Evolutionary conservation across 2,329 filamentous ascomycete species (phyloP).

Genomic region (Mycogone perniciosa): DNA sequence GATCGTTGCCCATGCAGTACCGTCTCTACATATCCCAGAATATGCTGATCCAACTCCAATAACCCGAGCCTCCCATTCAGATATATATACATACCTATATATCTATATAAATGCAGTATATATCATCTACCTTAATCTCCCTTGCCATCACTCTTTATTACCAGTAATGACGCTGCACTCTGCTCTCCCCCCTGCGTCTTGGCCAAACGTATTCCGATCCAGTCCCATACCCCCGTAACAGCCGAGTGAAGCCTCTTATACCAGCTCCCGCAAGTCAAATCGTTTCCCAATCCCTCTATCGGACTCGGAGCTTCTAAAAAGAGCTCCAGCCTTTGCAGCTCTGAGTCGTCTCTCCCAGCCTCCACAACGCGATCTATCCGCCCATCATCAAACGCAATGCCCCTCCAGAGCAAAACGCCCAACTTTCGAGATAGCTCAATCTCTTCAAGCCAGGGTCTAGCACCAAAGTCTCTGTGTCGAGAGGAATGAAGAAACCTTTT

Average conservation of each 20-base stretch:
- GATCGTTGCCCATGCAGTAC: too few relatives aligned
- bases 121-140: too few relatives aligned
- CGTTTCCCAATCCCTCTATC: background rate
- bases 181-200: background rate
- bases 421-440: constrained; percentile 32
- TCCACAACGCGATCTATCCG: constrained; percentile 52
- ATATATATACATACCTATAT: background rate
- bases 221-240: background rate
- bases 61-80: background rate
- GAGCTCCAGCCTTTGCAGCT: constrained; percentile 45
- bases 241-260: background rate
- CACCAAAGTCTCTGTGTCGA: background rate
- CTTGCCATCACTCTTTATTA: too few relatives aligned
- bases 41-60: background rate
- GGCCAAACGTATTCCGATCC: background rate
- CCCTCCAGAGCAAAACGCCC: constrained; percentile 57
- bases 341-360: constrained; percentile 41
- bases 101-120: too few relatives aligned
- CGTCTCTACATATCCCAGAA: background rate
- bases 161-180: background rate
- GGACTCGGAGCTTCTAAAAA: constrained; percentile 14
- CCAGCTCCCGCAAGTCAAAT: background rate
- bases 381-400: constrained; percentile 57
- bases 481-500: constrained; percentile 23
- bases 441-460: background rate